phyloP scores from a whole-genome alignment of 306 rosid genomes.

The Fagus sylvatica region DNA sequence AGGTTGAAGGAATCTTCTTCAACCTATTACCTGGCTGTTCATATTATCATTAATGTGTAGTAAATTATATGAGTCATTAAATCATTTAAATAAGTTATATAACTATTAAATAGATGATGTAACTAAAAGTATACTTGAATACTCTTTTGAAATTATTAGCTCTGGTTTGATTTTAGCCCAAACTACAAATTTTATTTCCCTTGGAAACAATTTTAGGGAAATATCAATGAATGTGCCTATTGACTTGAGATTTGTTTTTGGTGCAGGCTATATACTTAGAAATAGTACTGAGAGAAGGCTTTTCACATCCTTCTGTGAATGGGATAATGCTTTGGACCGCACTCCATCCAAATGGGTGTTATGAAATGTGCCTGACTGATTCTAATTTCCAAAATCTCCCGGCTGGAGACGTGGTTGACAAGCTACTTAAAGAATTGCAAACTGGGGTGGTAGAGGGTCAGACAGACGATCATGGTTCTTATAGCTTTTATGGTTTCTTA shows the following conservation, averaged over 20 bases:
- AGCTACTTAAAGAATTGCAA: constrained; percentile 74
- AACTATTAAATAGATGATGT: too few species aligned
- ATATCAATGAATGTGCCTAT: neutral
- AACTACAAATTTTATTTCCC: too few species aligned
- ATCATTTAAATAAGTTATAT: too few species aligned
- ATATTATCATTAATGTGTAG: too few species aligned
- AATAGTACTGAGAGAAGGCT: constrained; percentile 80
- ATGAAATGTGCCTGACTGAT: constrained; percentile 88
- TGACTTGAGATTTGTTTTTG: neutral
- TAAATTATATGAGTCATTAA: too few species aligned
- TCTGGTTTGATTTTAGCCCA: too few species aligned
- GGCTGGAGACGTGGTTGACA: constrained; percentile 79
- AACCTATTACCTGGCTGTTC: too few species aligned
- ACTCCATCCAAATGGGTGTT: constrained; percentile 76
- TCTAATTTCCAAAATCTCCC: constrained; percentile 62
- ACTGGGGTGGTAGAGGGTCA: constrained; percentile 44
- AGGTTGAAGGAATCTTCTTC: too few species aligned
- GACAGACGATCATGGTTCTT: constrained; percentile 64
- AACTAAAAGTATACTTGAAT: too few species aligned
- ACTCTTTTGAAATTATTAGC: too few species aligned
- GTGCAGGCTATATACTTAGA: constrained; percentile 69
- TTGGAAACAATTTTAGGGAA: neutral
- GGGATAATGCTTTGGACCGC: constrained; percentile 96
- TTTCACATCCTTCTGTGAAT: constrained; percentile 75
- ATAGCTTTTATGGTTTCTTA: constrained; percentile 78